Percentiles rank a stretch among this genome's conserved stretches.
Evolutionary conservation across 108 stramenopile genomes (phyloP).

Genomic region (Discostella stelligeroides): DNA sequence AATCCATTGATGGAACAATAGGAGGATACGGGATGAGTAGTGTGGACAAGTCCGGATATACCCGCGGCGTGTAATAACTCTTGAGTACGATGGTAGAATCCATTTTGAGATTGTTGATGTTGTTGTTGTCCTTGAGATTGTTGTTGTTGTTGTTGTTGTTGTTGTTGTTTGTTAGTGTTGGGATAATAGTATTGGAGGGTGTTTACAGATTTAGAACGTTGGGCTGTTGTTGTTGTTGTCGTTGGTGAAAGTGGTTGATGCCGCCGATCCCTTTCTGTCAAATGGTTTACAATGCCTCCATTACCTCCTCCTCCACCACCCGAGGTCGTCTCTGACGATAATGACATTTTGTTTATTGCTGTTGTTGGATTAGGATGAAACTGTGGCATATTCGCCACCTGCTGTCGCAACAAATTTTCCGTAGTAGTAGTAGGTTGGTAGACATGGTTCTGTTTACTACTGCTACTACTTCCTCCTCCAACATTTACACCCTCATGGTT

Average conservation of each 20-base stretch:
- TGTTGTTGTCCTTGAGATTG: too few relatives aligned
- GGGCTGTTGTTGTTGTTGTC: neutral
- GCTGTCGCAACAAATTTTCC: too few relatives aligned
- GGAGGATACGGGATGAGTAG: neutral
- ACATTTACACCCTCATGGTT: too few relatives aligned
- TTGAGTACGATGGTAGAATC: neutral
- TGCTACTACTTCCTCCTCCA: too few relatives aligned
- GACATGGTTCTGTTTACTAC: too few relatives aligned
- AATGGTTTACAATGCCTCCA: too few relatives aligned
- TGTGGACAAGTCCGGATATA: neutral
- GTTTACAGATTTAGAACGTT: constrained; percentile 28
- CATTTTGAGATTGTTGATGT: too few relatives aligned
- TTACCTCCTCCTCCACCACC: constrained; percentile 2
- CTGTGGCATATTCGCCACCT: neutral
- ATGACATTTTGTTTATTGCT: neutral
- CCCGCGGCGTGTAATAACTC: constrained; percentile 1
- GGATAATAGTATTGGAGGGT: constrained; percentile 35
- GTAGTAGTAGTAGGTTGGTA: too few relatives aligned
- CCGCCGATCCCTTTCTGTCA: too few relatives aligned
- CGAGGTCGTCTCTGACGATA: too few relatives aligned
- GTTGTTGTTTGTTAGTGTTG: too few relatives aligned
- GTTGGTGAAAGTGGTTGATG: neutral
- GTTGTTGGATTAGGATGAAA: neutral
- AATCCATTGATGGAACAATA: neutral
- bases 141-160: too few relatives aligned